Base-by-base conservation (phyloP, 345 rosid species). In the Camelina sativa region DNA sequence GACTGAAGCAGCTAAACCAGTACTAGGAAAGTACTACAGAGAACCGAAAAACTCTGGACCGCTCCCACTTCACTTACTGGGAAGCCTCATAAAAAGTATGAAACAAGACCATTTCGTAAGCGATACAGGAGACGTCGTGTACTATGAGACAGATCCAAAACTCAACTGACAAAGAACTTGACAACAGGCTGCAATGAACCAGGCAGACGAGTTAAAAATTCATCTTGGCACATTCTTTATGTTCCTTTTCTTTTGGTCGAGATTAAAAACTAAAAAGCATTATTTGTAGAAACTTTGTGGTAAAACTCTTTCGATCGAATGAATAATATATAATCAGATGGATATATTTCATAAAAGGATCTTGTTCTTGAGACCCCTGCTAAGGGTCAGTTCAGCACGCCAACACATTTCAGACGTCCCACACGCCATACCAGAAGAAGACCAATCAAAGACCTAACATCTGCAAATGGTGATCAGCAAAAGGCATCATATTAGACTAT, bases 1-100 rank as follows among this genome's bases (percentile, higher is more conserved):
- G 91, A 92, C 97, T 2, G 84, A 89, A 74, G 93, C 96, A 55
- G 92, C 92, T 11, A 89, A 80, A 81, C 89, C 93, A 13, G 91
- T 89, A 65, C 71, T 88, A 0, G 92, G 93, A 52, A 80, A 87
- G 75, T 88, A 92, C 79, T 92, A 89, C 80, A 73, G 88, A 16
- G 88, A 88, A 72, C 97, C 97, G 0, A 72, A 76, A 79, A 88
- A 76, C 46, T 92, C 93, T 3, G 82, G 82, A 48, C 86, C 91
- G 44, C 48, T 88, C 55, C 97, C 96, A 12, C 79, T 82, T 53
- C 86, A 89, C 76, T 78, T 92, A 57, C 11, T 92, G 5, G 84
- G 80, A 34, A 56, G 58, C 74, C 85, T 89, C 12, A 0, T 82
- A 43, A 82, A 73, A 76, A 89, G 96, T 86, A 60, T 91, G 82